A percentile compares a stretch with the other conserved stretches of the same genome.
Evolutionary conservation across 345 rosid species (phyloP).

Genomic region (Punica granatum): DNA sequence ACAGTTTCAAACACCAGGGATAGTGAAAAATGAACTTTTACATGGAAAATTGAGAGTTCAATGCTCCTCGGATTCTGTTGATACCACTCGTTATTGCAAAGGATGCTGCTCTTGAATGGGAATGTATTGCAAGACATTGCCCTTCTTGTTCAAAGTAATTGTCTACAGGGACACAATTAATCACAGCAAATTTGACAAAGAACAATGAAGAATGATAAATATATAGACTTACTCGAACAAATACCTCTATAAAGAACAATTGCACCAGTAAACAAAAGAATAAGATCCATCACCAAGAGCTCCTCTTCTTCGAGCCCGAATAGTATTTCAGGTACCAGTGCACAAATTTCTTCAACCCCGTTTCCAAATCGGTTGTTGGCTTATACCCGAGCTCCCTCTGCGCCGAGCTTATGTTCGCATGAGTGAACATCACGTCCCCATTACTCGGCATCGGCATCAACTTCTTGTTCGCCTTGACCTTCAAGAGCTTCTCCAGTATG

Average conservation of each 20-base stretch:
- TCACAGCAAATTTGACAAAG: neutral
- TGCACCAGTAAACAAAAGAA: neutral
- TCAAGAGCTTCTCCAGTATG: conserved; percentile 54
- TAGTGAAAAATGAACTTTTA: too few relatives aligned
- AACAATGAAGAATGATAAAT: conserved; percentile 4
- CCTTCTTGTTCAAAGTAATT: neutral
- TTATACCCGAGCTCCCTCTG: conserved; percentile 46
- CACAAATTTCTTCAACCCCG: conserved; percentile 65
- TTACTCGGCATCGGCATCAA: conserved; percentile 51
- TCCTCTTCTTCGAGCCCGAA: conserved; percentile 32
- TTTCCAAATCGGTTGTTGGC: conserved; percentile 52
- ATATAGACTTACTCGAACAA: neutral
- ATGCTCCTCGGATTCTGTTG: neutral
- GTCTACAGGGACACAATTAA: conserved; percentile 2
- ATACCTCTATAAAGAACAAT: conserved; percentile 1
- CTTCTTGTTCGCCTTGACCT: conserved; percentile 53
- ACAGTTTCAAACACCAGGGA: too few relatives aligned
- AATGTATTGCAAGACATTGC: neutral
- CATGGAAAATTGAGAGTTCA: neutral
- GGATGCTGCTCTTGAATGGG: neutral
- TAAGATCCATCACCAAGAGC: conserved; percentile 21
- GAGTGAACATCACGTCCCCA: conserved; percentile 64
- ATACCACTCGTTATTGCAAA: neutral
- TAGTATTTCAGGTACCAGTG: conserved; percentile 57
- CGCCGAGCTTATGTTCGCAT: conserved; percentile 54